Conservation (phyloP, 2,329 filamentous ascomycete species). For the Bimuria novae-zelandiae region DNA sequence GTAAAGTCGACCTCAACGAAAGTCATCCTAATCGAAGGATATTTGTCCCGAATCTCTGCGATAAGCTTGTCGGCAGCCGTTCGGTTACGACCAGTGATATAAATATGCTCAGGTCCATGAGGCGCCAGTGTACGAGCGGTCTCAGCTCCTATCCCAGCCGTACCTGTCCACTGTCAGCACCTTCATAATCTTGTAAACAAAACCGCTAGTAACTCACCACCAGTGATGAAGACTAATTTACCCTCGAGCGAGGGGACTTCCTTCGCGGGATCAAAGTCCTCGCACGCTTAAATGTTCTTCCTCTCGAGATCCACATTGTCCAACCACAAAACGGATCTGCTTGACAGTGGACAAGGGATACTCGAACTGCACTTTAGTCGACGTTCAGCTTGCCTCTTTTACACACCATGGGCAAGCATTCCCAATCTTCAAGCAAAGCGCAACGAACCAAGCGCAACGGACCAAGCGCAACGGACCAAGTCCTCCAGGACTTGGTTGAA, state of each 20-base stretch:
- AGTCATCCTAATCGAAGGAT: conserved; percentile 33
- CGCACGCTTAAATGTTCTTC: conserved; percentile 5
- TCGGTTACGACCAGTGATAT: conserved; percentile 49
- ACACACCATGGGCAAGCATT: not conserved
- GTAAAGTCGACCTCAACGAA: conserved; percentile 45
- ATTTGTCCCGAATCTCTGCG: conserved; percentile 29
- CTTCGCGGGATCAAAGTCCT: conserved; percentile 20
- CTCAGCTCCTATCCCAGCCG: conserved; percentile 50
- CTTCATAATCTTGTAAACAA: not conserved
- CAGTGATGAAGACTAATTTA: conserved; percentile 31
- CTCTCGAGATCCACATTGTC: not conserved
- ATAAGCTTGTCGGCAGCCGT: conserved; percentile 43
- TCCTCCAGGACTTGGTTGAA: too few relatives aligned
- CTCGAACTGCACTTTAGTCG: not conserved
- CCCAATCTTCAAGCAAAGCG: too few relatives aligned
- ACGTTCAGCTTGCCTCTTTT: not conserved
- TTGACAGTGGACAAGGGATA: not conserved
- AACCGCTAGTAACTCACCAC: conserved; percentile 13
- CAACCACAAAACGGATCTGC: not conserved
- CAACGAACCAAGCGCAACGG: not conserved
- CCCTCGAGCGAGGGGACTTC: conserved; percentile 26
- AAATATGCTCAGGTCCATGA: conserved; percentile 50
- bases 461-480: not conserved
- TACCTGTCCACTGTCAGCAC: conserved; percentile 34
- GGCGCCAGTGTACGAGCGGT: conserved; percentile 46